Conservation (phyloP, 2,329 filamentous ascomycete species). For the Phialocephala sp. region DNA sequence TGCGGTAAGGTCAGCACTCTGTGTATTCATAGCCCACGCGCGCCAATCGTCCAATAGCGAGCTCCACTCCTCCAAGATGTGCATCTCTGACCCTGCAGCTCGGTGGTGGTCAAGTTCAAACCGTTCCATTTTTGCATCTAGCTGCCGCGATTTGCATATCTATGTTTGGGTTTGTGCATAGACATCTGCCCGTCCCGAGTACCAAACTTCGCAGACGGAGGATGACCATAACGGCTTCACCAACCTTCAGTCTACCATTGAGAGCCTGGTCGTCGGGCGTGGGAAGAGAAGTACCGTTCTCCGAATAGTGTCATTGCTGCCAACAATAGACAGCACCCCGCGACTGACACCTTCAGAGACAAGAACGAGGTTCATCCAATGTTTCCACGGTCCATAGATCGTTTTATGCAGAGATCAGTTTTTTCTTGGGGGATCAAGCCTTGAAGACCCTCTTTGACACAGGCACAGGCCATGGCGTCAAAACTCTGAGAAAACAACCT, state of each 20-base stretch:
- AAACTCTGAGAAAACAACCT: slow-evolving; percentile 5
- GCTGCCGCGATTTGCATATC: slow-evolving; percentile 6
- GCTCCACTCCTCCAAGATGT: not conserved
- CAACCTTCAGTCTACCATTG: not conserved
- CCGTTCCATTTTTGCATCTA: slow-evolving; percentile 11
- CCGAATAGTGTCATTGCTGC: not conserved
- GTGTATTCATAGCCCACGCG: slow-evolving; percentile 20
- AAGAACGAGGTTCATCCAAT: slow-evolving; percentile 25
- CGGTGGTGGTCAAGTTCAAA: not conserved
- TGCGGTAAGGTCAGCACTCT: slow-evolving; percentile 21
- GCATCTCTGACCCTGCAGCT: not conserved
- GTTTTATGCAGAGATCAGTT: not conserved
- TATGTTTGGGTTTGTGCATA: slow-evolving; percentile 20
- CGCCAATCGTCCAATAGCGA: slow-evolving; percentile 27
- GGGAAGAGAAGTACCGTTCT: not conserved
- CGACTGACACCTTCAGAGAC: not conserved
- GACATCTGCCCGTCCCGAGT: slow-evolving; percentile 19
- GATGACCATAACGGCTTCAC: not conserved
- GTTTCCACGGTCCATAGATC: slow-evolving; percentile 9
- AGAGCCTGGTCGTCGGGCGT: not conserved
- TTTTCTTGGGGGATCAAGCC: not conserved
- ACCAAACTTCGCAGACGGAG: slow-evolving; percentile 20
- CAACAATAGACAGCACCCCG: not conserved
- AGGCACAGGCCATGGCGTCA: not conserved
- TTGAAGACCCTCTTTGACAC: not conserved